These are phyloP conservation scores for Pulveroboletus sp. DNA, from an alignment of 1,284 basidiomycete species.

Conservation along the genomic window DNA sequence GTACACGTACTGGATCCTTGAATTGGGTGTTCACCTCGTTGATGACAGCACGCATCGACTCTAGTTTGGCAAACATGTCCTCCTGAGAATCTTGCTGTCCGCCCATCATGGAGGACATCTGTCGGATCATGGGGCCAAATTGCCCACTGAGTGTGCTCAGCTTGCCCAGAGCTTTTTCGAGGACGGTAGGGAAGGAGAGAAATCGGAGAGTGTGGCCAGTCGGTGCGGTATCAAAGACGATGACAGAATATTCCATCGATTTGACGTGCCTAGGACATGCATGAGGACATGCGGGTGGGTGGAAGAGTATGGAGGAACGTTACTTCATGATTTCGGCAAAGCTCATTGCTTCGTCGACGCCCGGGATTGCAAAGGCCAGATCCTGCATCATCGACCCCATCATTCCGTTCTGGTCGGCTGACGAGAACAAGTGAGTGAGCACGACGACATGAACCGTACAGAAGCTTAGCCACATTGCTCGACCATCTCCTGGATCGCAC, in stretches of 20 bases:
- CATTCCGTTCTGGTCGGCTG: constrained; percentile 89
- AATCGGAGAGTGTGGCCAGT: constrained; percentile 98
- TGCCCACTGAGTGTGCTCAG: constrained; percentile 87
- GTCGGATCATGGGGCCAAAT: constrained; percentile 94
- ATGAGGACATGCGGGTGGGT: constrained; percentile 7
- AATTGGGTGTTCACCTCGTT: constrained; percentile 99
- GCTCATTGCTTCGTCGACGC: constrained; percentile 99
- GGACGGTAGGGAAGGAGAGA: constrained; percentile 94
- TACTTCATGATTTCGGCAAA: constrained; percentile 99
- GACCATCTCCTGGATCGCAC: constrained; percentile 98
- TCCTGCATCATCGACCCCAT: constrained; percentile 99
- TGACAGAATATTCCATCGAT: constrained; percentile 99
- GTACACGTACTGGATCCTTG: constrained; percentile 83
- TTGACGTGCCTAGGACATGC: constrained; percentile 81
- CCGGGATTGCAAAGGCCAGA: constrained; percentile 96
- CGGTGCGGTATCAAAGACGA: constrained; percentile 98
- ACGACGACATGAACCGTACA: neutral
- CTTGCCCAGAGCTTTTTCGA: constrained; percentile 97
- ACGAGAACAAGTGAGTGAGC: constrained; percentile 1
- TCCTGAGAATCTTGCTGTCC: constrained; percentile 84
- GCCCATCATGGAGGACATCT: constrained; percentile 96
- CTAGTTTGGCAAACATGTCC: constrained; percentile 98
- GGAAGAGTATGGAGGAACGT: constrained; percentile 21
- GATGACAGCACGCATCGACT: constrained; percentile 95
- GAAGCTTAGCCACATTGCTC: constrained; percentile 73